A percentile compares a stretch with the other conserved stretches of the same genome.
Conservation (phyloP, 108 stramenopile genomes). For the Fistulifera pelliculosa region DNA sequence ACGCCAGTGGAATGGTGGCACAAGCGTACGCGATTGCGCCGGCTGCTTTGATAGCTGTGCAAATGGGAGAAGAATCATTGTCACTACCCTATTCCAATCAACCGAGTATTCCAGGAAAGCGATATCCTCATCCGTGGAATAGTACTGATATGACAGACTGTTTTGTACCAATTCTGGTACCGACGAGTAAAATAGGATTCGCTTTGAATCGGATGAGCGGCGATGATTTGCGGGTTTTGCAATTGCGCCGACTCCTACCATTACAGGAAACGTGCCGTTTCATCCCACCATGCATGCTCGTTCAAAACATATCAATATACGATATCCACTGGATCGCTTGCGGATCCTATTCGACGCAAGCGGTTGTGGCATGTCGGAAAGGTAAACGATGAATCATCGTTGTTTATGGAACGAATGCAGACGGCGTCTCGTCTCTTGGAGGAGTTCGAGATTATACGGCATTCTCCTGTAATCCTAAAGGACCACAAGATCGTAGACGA, state of each 20-base stretch:
- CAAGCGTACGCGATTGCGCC: constrained; percentile 50
- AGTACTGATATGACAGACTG: constrained; percentile 29
- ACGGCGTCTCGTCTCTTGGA: constrained; percentile 11
- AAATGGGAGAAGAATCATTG: neutral
- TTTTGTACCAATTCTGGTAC: constrained; percentile 56
- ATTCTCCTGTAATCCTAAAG: constrained; percentile 63
- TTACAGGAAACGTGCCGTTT: constrained; percentile 27
- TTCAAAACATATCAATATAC: constrained; percentile 64
- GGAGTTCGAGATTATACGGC: constrained; percentile 56
- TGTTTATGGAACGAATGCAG: constrained; percentile 5
- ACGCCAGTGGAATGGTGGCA: constrained; percentile 56
- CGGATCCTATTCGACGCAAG: constrained; percentile 49
- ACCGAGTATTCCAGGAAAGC: constrained; percentile 31
- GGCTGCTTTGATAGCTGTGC: neutral
- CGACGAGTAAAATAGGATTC: constrained; percentile 47
- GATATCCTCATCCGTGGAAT: constrained; percentile 41
- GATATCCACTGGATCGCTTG: constrained; percentile 43
- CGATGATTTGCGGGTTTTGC: constrained; percentile 50
- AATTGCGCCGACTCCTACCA: constrained; percentile 36
- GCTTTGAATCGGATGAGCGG: constrained; percentile 73
- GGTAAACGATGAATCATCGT: neutral
- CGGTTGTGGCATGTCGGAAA: constrained; percentile 49
- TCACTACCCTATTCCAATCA: neutral
- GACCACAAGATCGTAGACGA: constrained; percentile 24
- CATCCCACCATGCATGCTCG: constrained; percentile 60